Base-by-base conservation (phyloP, 441 rosid genomes). In the Corymbia citriodora region DNA sequence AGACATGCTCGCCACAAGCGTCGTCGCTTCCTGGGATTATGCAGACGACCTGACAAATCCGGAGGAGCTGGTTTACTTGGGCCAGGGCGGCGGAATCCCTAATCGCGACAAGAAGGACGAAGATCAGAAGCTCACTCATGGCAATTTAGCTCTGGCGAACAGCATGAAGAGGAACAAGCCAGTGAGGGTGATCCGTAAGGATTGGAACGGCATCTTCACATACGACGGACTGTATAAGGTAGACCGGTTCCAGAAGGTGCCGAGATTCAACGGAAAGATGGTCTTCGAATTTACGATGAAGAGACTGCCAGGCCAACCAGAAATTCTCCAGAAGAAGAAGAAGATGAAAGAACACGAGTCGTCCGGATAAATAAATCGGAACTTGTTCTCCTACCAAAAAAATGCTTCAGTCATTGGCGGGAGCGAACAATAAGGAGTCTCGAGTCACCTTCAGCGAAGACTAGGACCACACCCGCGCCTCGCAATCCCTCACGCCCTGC, bases 61-160 rank as follows among this genome's bases (percentile, higher is more conserved):
- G 0, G 25, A 89, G 10, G 89, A 50, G 19, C 55, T 89, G 79
- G 18, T 88, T 36, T 91, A 91, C 17, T 72, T 86, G 21, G 92
- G 92, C 8, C 65, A 88, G 19, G 92, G 92, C 21, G 92, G 92
- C 21, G 90, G 92, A 87, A 68, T 40, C n/a, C 59, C 68, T 49
- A 19, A 36, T 74, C 36, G 57, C 11, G 23, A 25, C 11, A 87
- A 90, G 52, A 25, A 29, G 57, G n/a, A 74, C 10, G 85, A 90
- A 63, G 92, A 91, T 81, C 92, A 89, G 79, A 87, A 87, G 57
- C 92, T 91, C 10, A 86, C 17, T 18, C 49, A 89, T 5, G 92
- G 92, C 18, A 91, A 91, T 40, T 21, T 88, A 8, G 92, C 90
- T 7, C 49, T 89, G 15, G 52, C 16, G 89, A 91, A 91, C 87